A percentile compares a stretch with the other conserved stretches of the same genome.
phyloP scores from a whole-genome alignment of 2,329 filamentous ascomycete genomes.

The Sclerotinia spermophila region DNA sequence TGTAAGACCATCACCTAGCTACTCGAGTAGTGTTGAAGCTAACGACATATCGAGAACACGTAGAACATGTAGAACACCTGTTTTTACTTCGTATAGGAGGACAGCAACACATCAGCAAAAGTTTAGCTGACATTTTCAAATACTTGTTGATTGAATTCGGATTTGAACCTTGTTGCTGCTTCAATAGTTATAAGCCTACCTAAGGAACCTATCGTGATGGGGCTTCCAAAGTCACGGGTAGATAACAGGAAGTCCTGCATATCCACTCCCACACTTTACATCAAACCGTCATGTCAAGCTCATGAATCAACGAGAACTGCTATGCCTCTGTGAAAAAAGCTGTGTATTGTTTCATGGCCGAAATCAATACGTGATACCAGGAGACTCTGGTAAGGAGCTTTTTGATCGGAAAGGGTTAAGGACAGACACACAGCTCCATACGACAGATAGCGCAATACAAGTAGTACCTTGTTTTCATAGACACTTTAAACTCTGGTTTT shows the following conservation, averaged over 20 bases:
- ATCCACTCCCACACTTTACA: not conserved
- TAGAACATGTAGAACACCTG: not conserved
- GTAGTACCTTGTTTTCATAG: not conserved
- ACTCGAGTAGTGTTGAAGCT: not conserved
- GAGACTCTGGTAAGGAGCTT: not conserved
- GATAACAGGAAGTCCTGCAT: not conserved
- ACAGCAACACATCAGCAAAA: not conserved
- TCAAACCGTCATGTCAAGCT: not conserved
- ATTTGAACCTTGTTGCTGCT: not conserved
- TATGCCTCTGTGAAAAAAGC: not conserved
- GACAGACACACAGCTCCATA: not conserved
- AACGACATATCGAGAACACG: slow-evolving; percentile 9
- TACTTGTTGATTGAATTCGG: not conserved
- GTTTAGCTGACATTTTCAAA: not conserved
- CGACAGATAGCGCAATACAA: not conserved
- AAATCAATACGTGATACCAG: not conserved
- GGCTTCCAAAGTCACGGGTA: not conserved
- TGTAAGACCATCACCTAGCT: not conserved
- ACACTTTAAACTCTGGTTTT: not conserved
- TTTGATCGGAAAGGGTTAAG: too few species aligned
- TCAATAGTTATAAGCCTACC: not conserved
- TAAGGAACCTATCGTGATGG: not conserved
- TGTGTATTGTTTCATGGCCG: not conserved
- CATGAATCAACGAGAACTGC: too few species aligned
- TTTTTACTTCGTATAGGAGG: not conserved